Evolutionary conservation across 768 basidiomycete species (phyloP), one percentile per base, ranked within the genome.

Genomic region (Lactifluus subvellereus): DNA sequence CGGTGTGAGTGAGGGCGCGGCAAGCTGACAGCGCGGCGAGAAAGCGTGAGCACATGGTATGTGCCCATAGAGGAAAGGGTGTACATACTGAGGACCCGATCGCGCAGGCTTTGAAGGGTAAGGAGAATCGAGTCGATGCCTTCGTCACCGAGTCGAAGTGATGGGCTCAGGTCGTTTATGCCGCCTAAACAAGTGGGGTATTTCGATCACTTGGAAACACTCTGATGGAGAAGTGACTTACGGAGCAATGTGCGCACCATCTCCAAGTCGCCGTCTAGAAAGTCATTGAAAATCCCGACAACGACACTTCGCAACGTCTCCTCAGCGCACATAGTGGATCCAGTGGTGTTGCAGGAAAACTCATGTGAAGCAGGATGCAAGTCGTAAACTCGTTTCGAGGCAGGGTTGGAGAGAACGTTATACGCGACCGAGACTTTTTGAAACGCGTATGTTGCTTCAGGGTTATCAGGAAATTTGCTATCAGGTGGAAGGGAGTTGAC

Each of bases 361-460:
- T 50, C 70, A 58, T 74, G 72, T 30, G 76, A 74, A 10, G 77
- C 72, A 0, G 79, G 79, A 42, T 79, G 81, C 54, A 74, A 75
- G 70, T 94, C 92, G 71, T 94, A 94, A 38, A 81, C 66, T 14
- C 84, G 81, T 66, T 84, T 82, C 6, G 85, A 82, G 14, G 83
- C 77, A 0, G 92, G 88, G 57, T 86, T 85, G 68, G 86, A 87
- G 61, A 94, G 84, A 9, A 90, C 83, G 66, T 88, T 82, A 68
- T 93, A 94, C 1, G 92, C 91, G 16, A 91, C 83, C 6, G 89
- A 87, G 4, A 94, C 87, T 68, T 88, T 89, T 71, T 94, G 92
- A 71, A 94, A 94, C 0, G 92, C 92, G 20, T 82, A 77, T 0
- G 92, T 94, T 18, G 92, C 88, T 51, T 86, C 81, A 5, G 87